Conservation (phyloP, 805 yeast species). For the Ogataea populi-albae region DNA sequence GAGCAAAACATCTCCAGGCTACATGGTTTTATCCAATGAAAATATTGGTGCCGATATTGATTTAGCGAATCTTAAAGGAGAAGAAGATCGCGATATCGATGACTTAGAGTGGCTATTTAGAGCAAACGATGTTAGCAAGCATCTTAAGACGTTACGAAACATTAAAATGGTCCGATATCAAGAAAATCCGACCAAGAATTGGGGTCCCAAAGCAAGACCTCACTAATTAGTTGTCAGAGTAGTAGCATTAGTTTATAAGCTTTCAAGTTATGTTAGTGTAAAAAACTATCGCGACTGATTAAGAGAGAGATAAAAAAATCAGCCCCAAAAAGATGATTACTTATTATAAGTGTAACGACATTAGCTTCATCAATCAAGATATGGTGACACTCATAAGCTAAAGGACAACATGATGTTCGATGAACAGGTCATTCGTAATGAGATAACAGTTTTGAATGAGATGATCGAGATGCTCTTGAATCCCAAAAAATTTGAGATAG, state of each 20-base stretch:
- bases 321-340: too few relatives aligned
- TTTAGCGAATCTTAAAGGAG: slow-evolving; percentile 25
- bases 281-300: too few relatives aligned
- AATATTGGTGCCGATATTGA: slow-evolving; percentile 34
- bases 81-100: slow-evolving; percentile 23
- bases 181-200: slow-evolving; percentile 86
- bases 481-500: slow-evolving; percentile 19
- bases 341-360: too few relatives aligned
- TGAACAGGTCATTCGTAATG: slow-evolving; percentile 15
- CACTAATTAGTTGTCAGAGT: slow-evolving; percentile 22
- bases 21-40: slow-evolving; percentile 49
- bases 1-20: slow-evolving; percentile 55
- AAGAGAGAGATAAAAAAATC: too few relatives aligned
- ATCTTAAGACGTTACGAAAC: slow-evolving; percentile 60
- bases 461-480: slow-evolving; percentile 23
- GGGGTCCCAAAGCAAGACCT: slow-evolving; percentile 93
- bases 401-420: slow-evolving; percentile 1
- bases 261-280: too few relatives aligned
- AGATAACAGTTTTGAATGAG: slow-evolving; percentile 23
- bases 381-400: too few relatives aligned
- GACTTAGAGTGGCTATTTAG: slow-evolving; percentile 52
- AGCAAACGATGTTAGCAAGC: slow-evolving; percentile 53
- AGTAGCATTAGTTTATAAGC: too few relatives aligned
- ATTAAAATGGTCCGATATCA: slow-evolving; percentile 85
- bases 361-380: too few relatives aligned